Base-by-base conservation (phyloP, 2,329 filamentous ascomycete genomes). In the Sclerotinia subarctica region DNA sequence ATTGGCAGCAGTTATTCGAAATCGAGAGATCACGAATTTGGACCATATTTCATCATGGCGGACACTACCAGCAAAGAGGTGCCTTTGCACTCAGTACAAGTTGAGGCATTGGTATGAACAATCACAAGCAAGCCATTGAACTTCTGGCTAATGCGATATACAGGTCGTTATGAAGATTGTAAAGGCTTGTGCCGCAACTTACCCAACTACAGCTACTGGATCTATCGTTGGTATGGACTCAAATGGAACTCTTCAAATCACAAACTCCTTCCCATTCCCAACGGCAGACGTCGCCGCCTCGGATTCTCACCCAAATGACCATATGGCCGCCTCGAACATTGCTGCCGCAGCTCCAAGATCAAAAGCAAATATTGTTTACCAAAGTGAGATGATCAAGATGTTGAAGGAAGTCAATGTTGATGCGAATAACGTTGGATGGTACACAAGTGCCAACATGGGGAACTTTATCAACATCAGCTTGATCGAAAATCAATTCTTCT, bases 161-260 rank as follows among this genome's bases (percentile, higher is more conserved):
- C 68, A 95, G 92, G 92, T 96, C 77, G 92, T 96, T 75, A 94
- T 97, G 91, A 97, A 97, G 85, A 94, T 98, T 79, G 94, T 96
- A 81, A 97, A 96, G 83, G 94, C 97, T 84, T 93, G 92, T 83
- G 90, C 93, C 68, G 87, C 91, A 76, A 86, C 87, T 66, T 97
- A 97, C 82, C 94, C 94, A 60, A 94, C 93, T 64, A 89, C 89
- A 68, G 93, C 93, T 68, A 97, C 94, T 67, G 94, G 94, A 71
- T 92, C 91, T 71, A 87, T 97, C 70, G 93, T 97, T 70, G 95
- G 95, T 75, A 94, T 98, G 92, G 94, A 98, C 80, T 87, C 87
- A 76, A 88, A 90, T 73, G 87, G 88, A 72, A 85, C 89, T 69
- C 87, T 98, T 71, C 90, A 98, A 82, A 84, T 98, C 82, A 98